Conservation (phyloP, 2,329 filamentous ascomycete species). For the Botryosphaeria dothidea region DNA sequence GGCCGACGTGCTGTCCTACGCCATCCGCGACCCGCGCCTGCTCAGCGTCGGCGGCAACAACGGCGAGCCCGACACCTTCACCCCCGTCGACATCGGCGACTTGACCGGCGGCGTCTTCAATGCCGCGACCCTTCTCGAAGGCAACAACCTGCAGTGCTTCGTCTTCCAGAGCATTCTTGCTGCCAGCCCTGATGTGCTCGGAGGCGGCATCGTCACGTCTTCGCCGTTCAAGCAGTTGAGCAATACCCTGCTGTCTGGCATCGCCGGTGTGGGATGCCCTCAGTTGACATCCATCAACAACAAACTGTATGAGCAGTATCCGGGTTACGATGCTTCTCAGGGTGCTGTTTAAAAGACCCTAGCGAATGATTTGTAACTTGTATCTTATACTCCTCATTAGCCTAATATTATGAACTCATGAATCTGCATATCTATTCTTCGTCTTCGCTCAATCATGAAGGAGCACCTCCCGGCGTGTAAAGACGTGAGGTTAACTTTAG, state of each 20-base stretch:
- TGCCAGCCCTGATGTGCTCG: constrained; percentile 18
- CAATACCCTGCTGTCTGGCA: constrained; percentile 6
- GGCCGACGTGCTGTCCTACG: constrained; percentile 20
- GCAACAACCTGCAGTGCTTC: constrained; percentile 41
- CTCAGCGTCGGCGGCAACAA: constrained; percentile 53
- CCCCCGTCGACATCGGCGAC: constrained; percentile 46
- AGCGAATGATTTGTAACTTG: no score
- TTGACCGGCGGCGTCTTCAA: constrained; percentile 46
- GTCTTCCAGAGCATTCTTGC: constrained; percentile 27
- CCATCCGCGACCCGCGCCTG: constrained; percentile 9
- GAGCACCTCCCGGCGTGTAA: no score
- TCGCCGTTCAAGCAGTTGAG: constrained; percentile 13
- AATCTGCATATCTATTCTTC: no score
- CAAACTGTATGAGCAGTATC: constrained; percentile 15
- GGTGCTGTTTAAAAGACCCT: background rate
- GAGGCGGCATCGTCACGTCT: constrained; percentile 8
- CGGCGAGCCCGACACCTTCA: constrained; percentile 53
- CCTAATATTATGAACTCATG: no score
- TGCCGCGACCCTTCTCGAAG: constrained; percentile 35
- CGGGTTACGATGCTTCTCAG: constrained; percentile 17
- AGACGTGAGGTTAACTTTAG: no score
- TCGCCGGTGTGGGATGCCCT: constrained; percentile 8
- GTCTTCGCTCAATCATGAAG: no score
- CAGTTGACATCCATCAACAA: constrained; percentile 12
- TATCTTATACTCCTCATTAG: no score